Evolutionary conservation across 2,329 filamentous ascomycete genomes (phyloP), one percentile per base, ranked within the genome.

Genomic region (Paraphoma chrysanthemicola): DNA sequence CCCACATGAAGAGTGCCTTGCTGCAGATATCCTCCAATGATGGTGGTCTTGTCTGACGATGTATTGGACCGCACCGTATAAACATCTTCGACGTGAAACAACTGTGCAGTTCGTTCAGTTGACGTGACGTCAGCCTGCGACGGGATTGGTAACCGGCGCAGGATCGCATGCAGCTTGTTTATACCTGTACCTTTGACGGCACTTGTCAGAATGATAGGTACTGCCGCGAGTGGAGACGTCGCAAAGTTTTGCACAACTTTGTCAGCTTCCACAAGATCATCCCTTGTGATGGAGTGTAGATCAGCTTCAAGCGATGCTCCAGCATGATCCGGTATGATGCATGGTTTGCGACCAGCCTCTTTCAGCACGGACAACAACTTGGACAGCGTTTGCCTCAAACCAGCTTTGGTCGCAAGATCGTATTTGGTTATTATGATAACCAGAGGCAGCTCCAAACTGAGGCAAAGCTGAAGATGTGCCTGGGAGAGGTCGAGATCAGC

Each of bases 21-120:
- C n/a, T 90, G 88, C 11, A 97, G 81, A 61, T 95, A 86, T 0
- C 94, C 94, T 42, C 92, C 93, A 6, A 97, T 84, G 12, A 99
- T 91, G n/a, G 87, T 67, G 10, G 65, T 54, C 11, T 52, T 50
- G 31, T 65, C 63, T 2, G 54, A 49, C 1, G 64, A 60, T 17
- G 60, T 49, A 29, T 57, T 86, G 12, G 93, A 85, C 8, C 63
- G 59, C 1, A 67, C 57, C 55, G 86, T 90, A 74, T 96, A 98
- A 1, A 93, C 88, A 66, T 97, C 94, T 71, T 98, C 94, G 23
- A 98, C 86, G 70, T 97, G 91, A 69, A 98, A 98, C 1, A 97
- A 79, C 33, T 85, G 85, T 4, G 81, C 80, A 1, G 87, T 85
- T 18, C 59, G 45, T 14, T 42, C 67, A 1, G 82, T 78, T 6